Evolutionary conservation across 768 basidiomycete species (phyloP).

Genomic region (Tricholoma bakamatsutake): DNA sequence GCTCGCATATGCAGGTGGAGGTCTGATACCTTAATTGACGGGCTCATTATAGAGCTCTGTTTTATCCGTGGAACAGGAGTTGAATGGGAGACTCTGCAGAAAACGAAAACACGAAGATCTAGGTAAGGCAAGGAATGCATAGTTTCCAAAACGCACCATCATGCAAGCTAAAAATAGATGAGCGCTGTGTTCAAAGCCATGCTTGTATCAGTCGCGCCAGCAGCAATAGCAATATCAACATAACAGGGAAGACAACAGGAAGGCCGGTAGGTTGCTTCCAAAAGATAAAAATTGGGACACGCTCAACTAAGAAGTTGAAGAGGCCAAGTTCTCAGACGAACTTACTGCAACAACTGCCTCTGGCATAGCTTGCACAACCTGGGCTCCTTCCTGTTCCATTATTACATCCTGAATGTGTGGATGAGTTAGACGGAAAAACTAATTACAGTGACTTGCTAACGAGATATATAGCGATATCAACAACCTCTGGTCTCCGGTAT

Average conservation of each 20-base stretch:
- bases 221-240: background rate
- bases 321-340: no score
- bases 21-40: no score
- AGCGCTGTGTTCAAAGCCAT: no score
- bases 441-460: background rate
- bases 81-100: no score
- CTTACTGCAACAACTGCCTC: background rate
- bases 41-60: no score
- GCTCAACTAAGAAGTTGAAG: background rate
- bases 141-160: background rate
- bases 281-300: background rate
- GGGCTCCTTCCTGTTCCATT: background rate
- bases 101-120: no score
- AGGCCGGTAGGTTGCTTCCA: background rate
- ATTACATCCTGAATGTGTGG: background rate
- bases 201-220: background rate
- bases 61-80: no score
- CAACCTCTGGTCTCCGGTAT: background rate
- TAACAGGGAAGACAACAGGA: background rate
- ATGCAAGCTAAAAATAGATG: background rate
- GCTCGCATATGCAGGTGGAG: no score
- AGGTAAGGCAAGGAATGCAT: no score
- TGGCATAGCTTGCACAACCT: background rate
- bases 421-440: background rate
- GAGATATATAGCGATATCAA: background rate